Evolutionary conservation across 1,284 basidiomycete species (phyloP).

Genomic region (Takashimella tepidaria): DNA sequence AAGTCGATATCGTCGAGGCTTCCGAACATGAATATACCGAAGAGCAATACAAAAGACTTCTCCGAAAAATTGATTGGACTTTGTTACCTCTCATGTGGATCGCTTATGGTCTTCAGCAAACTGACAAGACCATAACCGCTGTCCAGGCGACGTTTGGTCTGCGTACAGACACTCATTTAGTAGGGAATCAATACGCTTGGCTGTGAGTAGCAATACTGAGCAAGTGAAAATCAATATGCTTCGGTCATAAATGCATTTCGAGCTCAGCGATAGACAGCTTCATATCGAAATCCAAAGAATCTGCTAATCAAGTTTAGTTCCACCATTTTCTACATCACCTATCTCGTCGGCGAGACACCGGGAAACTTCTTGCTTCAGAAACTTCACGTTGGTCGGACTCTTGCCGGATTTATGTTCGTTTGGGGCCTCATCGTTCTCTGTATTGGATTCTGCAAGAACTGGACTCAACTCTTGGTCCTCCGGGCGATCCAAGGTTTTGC

Average conservation of each 20-base stretch:
- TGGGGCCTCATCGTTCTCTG: slow-evolving; percentile 11
- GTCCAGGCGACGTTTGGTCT: slow-evolving; percentile 4
- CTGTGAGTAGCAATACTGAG: no score
- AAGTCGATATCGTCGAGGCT: slow-evolving; percentile 6
- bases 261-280: no score
- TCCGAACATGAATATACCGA: slow-evolving; percentile 10
- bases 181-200: slow-evolving; percentile 15
- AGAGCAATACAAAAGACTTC: slow-evolving; percentile 9
- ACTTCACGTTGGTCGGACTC: slow-evolving; percentile 5
- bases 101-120: slow-evolving; percentile 12
- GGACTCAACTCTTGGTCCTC: slow-evolving; percentile 20
- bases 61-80: slow-evolving; percentile 15
- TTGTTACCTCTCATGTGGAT: slow-evolving; percentile 13
- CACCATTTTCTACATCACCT: slow-evolving; percentile 14
- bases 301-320: no score
- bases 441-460: slow-evolving; percentile 15
- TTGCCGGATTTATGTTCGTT: slow-evolving; percentile 5
- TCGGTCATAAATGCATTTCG: no score
- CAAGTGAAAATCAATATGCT: no score
- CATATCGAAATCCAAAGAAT: no score
- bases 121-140: slow-evolving; percentile 9
- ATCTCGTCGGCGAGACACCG: slow-evolving; percentile 4
- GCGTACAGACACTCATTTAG: slow-evolving; percentile 15
- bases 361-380: slow-evolving; percentile 9
- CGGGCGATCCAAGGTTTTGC: slow-evolving; percentile 27